These are phyloP conservation scores for Taphrina confusa DNA, from an alignment of 1,139 yeast genomes.

Conservation along the genomic window DNA sequence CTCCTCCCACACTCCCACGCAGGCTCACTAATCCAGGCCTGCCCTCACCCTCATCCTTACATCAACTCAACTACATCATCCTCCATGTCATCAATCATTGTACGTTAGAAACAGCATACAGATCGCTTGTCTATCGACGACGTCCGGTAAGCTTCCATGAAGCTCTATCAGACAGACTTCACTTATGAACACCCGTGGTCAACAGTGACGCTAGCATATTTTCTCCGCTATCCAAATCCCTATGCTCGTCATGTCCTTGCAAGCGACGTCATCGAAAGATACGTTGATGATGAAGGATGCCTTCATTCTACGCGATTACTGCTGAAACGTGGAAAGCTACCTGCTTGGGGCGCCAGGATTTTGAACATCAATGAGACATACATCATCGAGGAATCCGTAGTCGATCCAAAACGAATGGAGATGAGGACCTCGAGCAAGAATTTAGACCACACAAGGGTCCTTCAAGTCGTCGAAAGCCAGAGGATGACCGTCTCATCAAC, in stretches of 20 bases:
- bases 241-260: conserved; percentile 85
- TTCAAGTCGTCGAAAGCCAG: conserved; percentile 82
- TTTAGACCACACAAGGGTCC: conserved; percentile 77
- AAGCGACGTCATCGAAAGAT: conserved; percentile 69
- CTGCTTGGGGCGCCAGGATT: conserved; percentile 75
- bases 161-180: conserved; percentile 33
- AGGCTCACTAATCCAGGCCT: no score
- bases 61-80: no score
- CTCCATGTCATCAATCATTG: no score
- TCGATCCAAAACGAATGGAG: conserved; percentile 61
- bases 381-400: conserved; percentile 78
- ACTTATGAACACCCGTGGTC: conserved; percentile 54
- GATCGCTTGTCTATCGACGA: no score
- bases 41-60: no score
- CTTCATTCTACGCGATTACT: conserved; percentile 74
- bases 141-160: no score
- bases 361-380: conserved; percentile 51
- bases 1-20: no score
- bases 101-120: no score
- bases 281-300: conserved; percentile 63
- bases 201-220: conserved; percentile 75
- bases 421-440: conserved; percentile 78
- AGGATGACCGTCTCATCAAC: conserved; percentile 46
- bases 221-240: conserved; percentile 88
- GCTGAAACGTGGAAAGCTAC: conserved; percentile 77